These are phyloP conservation scores for Syzygium aromaticum DNA, from an alignment of 345 rosid genomes.

Conservation along the genomic window DNA sequence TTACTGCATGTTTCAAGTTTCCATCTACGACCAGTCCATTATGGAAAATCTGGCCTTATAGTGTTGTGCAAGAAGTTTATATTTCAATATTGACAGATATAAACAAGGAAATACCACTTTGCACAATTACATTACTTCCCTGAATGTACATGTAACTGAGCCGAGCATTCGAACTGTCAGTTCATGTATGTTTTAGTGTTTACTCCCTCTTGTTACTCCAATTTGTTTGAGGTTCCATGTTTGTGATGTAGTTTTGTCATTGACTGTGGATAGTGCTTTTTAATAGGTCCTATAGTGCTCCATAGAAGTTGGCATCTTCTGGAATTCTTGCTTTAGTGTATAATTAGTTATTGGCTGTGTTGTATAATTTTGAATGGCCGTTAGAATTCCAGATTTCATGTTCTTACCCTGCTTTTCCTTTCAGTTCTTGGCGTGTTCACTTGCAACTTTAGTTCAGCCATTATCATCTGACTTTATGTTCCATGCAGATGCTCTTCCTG, in stretches of 20 bases:
- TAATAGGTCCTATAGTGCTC: not conserved
- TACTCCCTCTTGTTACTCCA: not conserved
- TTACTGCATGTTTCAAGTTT: not conserved
- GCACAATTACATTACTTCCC: not conserved
- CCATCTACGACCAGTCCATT: not conserved
- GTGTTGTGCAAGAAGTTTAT: not conserved
- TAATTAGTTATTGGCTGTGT: not conserved
- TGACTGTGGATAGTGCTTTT: not conserved
- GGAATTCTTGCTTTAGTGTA: not conserved
- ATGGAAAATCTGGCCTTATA: not conserved
- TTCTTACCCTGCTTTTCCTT: not conserved
- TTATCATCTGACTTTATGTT: not conserved
- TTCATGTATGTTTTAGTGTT: not conserved
- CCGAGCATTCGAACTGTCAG: not conserved
- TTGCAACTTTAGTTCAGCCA: not conserved
- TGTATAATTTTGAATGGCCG: not conserved
- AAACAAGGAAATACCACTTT: not conserved
- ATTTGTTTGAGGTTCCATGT: not conserved
- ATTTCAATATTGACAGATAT: not conserved
- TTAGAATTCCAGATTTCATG: not conserved
- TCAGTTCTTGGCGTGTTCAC: not conserved
- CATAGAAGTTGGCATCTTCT: not conserved
- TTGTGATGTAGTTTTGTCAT: not conserved
- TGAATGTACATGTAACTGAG: not conserved
- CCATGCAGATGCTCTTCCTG: constrained; percentile 58